These are phyloP conservation scores for Colletotrichum sublineola DNA, from an alignment of 2,329 filamentous ascomycete genomes.

Conservation along the genomic window DNA sequence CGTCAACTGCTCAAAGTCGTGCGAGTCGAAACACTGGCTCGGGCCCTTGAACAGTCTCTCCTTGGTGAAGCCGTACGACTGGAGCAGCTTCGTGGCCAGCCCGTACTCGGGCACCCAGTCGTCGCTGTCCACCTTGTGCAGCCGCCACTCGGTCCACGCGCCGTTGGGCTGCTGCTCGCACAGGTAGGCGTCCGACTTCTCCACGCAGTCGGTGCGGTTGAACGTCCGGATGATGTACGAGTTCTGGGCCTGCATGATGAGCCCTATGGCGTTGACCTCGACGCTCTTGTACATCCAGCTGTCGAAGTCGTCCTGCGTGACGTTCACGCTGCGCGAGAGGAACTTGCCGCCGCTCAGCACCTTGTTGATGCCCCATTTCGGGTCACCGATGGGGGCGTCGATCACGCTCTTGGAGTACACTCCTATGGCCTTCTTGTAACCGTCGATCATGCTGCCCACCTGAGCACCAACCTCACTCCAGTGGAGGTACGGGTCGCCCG, in stretches of 20 bases:
- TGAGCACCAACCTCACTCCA: slow-evolving; percentile 8
- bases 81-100: not conserved
- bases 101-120: not conserved
- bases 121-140: not conserved
- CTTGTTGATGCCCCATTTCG: slow-evolving; percentile 29
- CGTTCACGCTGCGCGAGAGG: slow-evolving; percentile 11
- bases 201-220: not conserved
- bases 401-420: slow-evolving; percentile 11
- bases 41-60: slow-evolving; percentile 16
- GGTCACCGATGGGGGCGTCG: slow-evolving; percentile 15
- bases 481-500: not conserved
- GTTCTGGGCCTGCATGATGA: slow-evolving; percentile 21
- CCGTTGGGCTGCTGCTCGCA: slow-evolving; percentile 11
- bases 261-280: slow-evolving; percentile 14
- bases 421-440: not conserved
- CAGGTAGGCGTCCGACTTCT: not conserved
- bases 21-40: not conserved
- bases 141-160: slow-evolving; percentile 3
- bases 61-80: slow-evolving; percentile 15
- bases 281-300: slow-evolving; percentile 24
- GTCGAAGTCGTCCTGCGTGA: slow-evolving; percentile 27
- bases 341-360: not conserved
- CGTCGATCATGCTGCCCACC: slow-evolving; percentile 5
- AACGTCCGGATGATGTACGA: slow-evolving; percentile 13
- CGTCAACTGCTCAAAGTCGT: slow-evolving; percentile 18